Base-by-base conservation (phyloP, 768 basidiomycete species). In the Serendipita indica region DNA sequence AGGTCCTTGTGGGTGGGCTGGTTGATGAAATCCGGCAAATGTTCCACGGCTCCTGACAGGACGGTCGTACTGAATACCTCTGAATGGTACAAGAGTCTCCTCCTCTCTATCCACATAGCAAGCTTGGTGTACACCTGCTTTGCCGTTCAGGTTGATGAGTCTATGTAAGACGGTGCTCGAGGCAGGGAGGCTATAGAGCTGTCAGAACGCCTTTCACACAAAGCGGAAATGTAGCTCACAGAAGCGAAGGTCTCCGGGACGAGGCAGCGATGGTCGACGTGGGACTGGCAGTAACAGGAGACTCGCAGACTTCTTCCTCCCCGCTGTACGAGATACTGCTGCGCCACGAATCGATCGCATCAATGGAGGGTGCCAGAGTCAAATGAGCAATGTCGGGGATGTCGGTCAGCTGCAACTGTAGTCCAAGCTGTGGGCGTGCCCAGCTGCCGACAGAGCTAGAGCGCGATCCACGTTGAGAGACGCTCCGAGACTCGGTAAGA, bases 331-430 rank as follows among this genome's bases (percentile, higher is more conserved):
- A 14, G 22, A 54, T 30, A 3, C 49, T 30, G 49, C 10, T 33
- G 10, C 49, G 49, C 49, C 49, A 54, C 7, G 49, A 4, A 28
- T 54, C 49, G n/a, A 54, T 54, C 22, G 35, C 35, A n/a, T 37
- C 35, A 10, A n/a, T n/a, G 35, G 35, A 10, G 10, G 35, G 35
- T 37, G 35, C 35, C 10, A 37, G 10, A 37, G 10, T 10, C n/a
- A 37, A 37, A 37, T 10, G n/a, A 37, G 35, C n/a, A 37, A n/a
- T n/a, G n/a, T 10, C 35, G 10, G 35, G 10, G 10, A n/a, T 37
- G 10, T 10, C 10, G 10, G 35, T 37, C 10, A 10, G 35, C 35
- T 10, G 10, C 10, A 37, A 10, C 10, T n/a, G 35, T 37, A 37
- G n/a, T 10, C 35, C 35, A n/a, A 37, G 35, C 35, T 37, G 35